These are phyloP conservation scores for Exophiala dermatitidis DNA, from an alignment of 2,329 filamentous ascomycete species.

Conservation along the genomic window DNA sequence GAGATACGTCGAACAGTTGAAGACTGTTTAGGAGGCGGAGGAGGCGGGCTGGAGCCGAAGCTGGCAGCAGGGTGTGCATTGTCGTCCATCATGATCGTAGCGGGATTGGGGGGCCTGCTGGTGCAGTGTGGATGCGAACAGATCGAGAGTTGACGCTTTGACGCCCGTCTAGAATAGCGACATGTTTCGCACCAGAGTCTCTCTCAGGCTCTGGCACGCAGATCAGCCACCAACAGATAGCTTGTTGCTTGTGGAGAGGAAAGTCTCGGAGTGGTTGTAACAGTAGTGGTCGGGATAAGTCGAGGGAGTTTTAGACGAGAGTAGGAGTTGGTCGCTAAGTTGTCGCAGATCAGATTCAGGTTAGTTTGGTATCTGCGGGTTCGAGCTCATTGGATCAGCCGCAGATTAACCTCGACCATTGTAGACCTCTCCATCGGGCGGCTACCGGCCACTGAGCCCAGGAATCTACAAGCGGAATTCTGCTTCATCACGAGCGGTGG, in stretches of 20 bases:
- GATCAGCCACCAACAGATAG: constrained; percentile 23
- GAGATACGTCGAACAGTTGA: constrained; percentile 17
- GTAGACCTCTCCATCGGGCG: neutral
- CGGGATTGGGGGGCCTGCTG: neutral
- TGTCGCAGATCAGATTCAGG: constrained; percentile 11
- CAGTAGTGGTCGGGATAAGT: neutral
- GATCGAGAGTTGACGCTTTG: constrained; percentile 20
- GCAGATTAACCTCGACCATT: constrained; percentile 9
- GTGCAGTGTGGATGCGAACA: constrained; percentile 5
- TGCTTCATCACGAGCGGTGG: neutral
- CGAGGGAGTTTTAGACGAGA: constrained; percentile 4
- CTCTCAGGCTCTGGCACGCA: constrained; percentile 3
- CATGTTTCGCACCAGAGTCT: constrained; percentile 13
- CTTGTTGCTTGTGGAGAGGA: constrained; percentile 9
- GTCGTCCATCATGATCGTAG: constrained; percentile 14
- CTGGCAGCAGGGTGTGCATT: constrained; percentile 9
- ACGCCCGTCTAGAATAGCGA: constrained; percentile 22
- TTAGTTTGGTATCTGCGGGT: constrained; percentile 4
- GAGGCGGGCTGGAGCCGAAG: constrained; percentile 18
- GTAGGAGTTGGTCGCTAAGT: constrained; percentile 12
- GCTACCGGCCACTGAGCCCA: constrained; percentile 1
- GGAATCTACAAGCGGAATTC: neutral
- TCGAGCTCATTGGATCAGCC: neutral
- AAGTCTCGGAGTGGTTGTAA: neutral
- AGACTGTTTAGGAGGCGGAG: constrained; percentile 19